Conservation (phyloP, 768 basidiomycete species). For the Mycena albidolilacea region DNA sequence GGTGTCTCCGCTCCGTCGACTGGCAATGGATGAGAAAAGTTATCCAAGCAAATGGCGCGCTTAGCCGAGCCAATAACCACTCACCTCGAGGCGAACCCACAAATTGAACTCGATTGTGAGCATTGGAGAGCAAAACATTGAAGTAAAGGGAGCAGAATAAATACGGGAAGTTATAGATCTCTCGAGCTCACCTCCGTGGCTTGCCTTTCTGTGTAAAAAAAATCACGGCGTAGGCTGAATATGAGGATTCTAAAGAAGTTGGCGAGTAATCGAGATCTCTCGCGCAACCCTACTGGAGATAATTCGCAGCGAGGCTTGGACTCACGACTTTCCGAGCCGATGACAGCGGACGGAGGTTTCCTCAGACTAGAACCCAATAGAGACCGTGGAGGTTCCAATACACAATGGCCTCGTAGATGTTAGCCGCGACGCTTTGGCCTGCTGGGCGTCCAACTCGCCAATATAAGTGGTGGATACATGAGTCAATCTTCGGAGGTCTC, state of each 20-base stretch:
- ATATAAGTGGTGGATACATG: too few species aligned
- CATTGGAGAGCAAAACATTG: neutral
- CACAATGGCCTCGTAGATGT: too few species aligned
- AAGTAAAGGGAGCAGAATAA: neutral
- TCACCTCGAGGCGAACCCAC: conserved; percentile 28
- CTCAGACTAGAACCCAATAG: too few species aligned
- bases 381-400: too few species aligned
- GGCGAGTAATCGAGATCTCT: neutral
- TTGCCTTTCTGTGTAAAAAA: neutral
- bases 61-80: conserved; percentile 4
- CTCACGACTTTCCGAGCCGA: conserved; percentile 18
- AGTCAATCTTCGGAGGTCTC: too few species aligned
- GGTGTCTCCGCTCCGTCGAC: too few species aligned
- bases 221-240: neutral
- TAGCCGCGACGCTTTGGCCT: too few species aligned
- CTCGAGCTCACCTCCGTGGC: neutral
- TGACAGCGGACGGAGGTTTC: conserved; percentile 2
- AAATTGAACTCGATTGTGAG: conserved; percentile 8
- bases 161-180: neutral
- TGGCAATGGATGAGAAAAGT: neutral
- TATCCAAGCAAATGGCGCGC: neutral
- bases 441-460: too few species aligned
- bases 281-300: conserved; percentile 4
- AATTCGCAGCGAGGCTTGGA: conserved; percentile 10
- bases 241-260: neutral